Evolutionary conservation across 352 stramenopile species (phyloP), one percentile per base, ranked within the genome.

Genomic region (Globisporangium parvum): DNA sequence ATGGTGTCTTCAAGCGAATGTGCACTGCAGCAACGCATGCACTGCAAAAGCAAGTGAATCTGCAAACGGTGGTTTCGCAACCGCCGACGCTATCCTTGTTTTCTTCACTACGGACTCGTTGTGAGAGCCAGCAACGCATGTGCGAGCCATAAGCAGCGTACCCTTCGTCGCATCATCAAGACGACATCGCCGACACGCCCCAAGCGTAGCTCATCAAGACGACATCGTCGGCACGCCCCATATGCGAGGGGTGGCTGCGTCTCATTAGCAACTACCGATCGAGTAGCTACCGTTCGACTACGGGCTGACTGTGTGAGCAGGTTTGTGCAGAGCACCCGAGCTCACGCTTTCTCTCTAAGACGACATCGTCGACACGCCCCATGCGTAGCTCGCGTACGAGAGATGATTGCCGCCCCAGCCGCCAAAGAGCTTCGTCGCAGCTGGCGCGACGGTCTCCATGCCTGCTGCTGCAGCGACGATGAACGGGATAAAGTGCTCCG

Each of bases 401-500:
- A 76, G 44, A 41, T 72, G 63, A 45, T 53, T 67, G 35, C 62
- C 52, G 4, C 70, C 67, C 67, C 65, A 81, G 20, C 65, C 72
- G 18, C 70, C 70, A 37, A 62, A 70, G 17, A 81, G 53, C 46
- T 81, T 81, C 5, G 24, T 54, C 21, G 64, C 69, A 23, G 54
- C 54, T 0, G 71, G 47, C 0, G 10, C n/a, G 23, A 51, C 60
- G 41, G 74, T 58, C 47, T 86, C 75, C 53, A 88, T 73, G 6
- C 73, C 77, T 1, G 75, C 69, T n/a, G 71, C 77, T 0, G 77
- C 71, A 2, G 69, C 62, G 33, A 88, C 63, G 5, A 83, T 31
- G 24, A 88, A 79, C 35, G 75, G 73, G 61, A 83, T 75, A 48
- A 88, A 72, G 56, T 86, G 73, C 33, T 88, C 77, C 0, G 73